Percentiles rank a stretch among this genome's conserved stretches.
Evolutionary conservation across 441 rosid genomes (phyloP).

Genomic region (Cnidoscolus chayamansa): DNA sequence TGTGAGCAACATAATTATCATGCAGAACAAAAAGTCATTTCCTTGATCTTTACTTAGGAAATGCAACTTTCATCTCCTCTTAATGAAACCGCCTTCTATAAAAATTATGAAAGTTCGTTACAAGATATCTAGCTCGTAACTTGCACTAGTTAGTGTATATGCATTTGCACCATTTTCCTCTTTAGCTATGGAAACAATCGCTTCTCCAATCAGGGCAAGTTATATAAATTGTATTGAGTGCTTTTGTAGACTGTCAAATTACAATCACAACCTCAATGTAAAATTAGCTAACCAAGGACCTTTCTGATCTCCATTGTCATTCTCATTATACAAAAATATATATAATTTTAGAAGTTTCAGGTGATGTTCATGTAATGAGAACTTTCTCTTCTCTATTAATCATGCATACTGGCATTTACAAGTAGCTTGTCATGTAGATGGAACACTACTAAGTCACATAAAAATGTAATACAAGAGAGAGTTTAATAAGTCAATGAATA

Average conservation of each 20-base stretch:
- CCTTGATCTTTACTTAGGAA: too few species aligned
- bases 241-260: background rate
- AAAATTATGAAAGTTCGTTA: background rate
- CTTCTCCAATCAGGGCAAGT: background rate
- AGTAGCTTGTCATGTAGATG: background rate
- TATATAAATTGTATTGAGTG: background rate
- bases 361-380: background rate
- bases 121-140: background rate
- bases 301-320: background rate
- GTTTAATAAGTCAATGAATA: background rate
- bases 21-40: background rate
- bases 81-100: background rate
- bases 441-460: background rate
- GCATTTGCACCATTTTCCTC: background rate
- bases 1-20: background rate
- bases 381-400: slow-evolving; percentile 1
- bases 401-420: background rate
- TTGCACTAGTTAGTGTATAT: background rate
- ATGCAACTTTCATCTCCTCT: background rate
- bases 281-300: background rate
- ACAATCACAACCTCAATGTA: background rate
- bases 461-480: background rate
- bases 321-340: background rate
- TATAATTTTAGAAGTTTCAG: background rate
- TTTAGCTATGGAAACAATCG: background rate